phyloP scores from a whole-genome alignment of 768 basidiomycete genomes.

The Porpolomopsis calyptriformis region DNA sequence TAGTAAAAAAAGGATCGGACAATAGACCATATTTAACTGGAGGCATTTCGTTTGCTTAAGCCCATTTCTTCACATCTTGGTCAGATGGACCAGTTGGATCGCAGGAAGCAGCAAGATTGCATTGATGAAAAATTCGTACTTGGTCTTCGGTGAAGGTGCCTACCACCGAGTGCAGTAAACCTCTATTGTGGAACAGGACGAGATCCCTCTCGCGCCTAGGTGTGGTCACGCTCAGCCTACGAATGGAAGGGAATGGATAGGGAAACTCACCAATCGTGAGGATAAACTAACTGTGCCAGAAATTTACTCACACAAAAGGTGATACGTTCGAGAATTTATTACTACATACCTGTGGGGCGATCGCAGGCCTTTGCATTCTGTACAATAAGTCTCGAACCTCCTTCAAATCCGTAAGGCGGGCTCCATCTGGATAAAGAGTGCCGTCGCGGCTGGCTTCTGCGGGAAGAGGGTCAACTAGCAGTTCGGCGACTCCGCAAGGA shows the following conservation, averaged over 20 bases:
- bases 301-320: background rate
- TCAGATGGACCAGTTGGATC: conserved; percentile 56
- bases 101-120: conserved; percentile 75
- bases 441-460: conserved; percentile 43
- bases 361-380: conserved; percentile 81
- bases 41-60: too few relatives aligned
- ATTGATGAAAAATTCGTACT: conserved; percentile 73
- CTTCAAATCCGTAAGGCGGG: conserved; percentile 59
- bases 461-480: conserved; percentile 67
- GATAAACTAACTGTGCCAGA: conserved; percentile 56
- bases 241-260: background rate
- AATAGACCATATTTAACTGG: too few relatives aligned
- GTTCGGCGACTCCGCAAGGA: conserved; percentile 60
- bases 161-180: conserved; percentile 72
- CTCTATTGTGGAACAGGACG: conserved; percentile 80
- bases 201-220: conserved; percentile 49
- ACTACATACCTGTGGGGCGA: conserved; percentile 58
- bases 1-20: too few relatives aligned
- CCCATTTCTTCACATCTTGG: conserved; percentile 59
- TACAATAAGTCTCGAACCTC: conserved; percentile 68
- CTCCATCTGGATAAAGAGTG: conserved; percentile 78
- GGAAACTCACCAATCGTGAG: conserved; percentile 65
- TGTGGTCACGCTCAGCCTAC: background rate
- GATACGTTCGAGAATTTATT: background rate
- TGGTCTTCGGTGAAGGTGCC: conserved; percentile 60